A percentile compares a stretch with the other conserved stretches of the same genome.
These are phyloP conservation scores for Beta macrorhiza DNA, from an alignment of 179 eudicot genomes.

Conservation along the genomic window DNA sequence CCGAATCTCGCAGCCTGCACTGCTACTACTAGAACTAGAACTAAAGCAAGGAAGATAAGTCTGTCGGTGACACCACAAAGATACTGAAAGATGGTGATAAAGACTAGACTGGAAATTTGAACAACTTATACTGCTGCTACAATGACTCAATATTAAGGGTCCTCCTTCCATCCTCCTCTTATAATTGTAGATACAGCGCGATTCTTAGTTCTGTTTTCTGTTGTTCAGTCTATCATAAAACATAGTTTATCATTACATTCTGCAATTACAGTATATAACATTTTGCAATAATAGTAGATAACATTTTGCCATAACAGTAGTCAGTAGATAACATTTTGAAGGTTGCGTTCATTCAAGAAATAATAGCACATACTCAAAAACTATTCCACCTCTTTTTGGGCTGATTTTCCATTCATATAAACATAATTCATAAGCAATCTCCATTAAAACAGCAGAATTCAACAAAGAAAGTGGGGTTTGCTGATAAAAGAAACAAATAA, in stretches of 20 bases:
- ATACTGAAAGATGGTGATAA: background rate
- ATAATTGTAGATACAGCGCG: background rate
- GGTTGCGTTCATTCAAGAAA: too few relatives aligned
- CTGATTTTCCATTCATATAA: background rate
- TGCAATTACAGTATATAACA: background rate
- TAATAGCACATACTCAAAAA: background rate
- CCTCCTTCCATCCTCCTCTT: slow-evolving; percentile 30
- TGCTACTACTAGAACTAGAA: slow-evolving; percentile 12
- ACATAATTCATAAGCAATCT: background rate
- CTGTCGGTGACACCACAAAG: slow-evolving; percentile 2
- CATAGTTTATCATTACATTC: background rate
- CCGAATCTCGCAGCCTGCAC: slow-evolving; percentile 1
- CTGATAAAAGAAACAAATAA: background rate
- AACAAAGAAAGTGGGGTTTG: background rate
- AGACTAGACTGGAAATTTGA: slow-evolving; percentile 10
- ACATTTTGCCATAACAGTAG: too few relatives aligned
- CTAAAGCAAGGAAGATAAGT: background rate
- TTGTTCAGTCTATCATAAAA: slow-evolving; percentile 3
- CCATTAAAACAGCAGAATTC: background rate
- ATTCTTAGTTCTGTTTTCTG: background rate
- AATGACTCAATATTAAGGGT: slow-evolving; percentile 30
- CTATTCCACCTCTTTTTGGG: background rate
- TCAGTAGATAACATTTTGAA: background rate
- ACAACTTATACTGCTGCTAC: slow-evolving; percentile 24
- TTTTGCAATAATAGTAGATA: background rate